phyloP scores from a whole-genome alignment of 441 rosid species.

The Hura crepitans region DNA sequence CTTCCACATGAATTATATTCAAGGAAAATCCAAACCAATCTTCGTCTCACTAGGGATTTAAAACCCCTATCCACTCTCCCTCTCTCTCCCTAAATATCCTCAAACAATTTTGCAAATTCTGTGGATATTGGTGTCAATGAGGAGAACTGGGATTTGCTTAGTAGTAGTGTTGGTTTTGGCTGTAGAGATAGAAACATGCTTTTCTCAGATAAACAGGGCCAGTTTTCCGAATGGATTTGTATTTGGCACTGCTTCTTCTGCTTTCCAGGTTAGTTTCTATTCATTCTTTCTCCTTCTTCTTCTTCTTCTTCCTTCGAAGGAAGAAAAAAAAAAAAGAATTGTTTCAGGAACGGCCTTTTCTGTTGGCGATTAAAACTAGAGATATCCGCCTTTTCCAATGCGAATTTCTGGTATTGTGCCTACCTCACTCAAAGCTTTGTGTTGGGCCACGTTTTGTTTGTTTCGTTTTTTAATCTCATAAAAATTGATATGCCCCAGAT shows the following conservation, averaged over 20 bases:
- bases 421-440: too few relatives aligned
- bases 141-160: conserved; percentile 27
- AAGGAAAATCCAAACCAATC: not conserved
- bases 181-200: conserved; percentile 31
- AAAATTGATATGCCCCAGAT: too few relatives aligned
- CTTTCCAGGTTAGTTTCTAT: conserved; percentile 61
- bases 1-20: not conserved
- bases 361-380: too few relatives aligned
- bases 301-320: not conserved
- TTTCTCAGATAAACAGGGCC: conserved; percentile 49
- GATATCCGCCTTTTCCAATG: too few relatives aligned
- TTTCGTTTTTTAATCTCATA: too few relatives aligned
- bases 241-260: conserved; percentile 91
- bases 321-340: too few relatives aligned
- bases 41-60: not conserved
- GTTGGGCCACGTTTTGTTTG: too few relatives aligned
- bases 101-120: not conserved
- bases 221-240: conserved; percentile 81
- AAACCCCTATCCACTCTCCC: not conserved
- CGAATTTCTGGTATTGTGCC: too few relatives aligned
- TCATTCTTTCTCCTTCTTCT: not conserved
- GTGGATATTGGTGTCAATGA: conserved; percentile 9
- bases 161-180: conserved; percentile 9
- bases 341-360: too few relatives aligned
- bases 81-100: not conserved